Conservation (phyloP, 2,329 filamentous ascomycete species). For the Cordyceps cateniannulata region DNA sequence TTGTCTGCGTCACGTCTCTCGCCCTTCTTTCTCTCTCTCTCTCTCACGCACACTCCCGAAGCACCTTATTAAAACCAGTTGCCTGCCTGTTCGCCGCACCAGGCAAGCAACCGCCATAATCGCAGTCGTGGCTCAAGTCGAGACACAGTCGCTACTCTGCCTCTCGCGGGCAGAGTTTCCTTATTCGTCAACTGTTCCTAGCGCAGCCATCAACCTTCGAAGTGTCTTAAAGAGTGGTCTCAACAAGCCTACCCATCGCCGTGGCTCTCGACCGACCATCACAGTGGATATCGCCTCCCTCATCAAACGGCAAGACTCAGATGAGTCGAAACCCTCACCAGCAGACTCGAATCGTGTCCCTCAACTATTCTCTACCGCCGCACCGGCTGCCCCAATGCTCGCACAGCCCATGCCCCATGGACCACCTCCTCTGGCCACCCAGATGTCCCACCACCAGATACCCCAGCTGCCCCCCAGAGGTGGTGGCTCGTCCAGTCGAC, state of each 20-base stretch:
- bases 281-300: slow-evolving; percentile 94
- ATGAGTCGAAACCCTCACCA: slow-evolving; percentile 49
- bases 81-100: slow-evolving; percentile 12
- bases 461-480: neutral
- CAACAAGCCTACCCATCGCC: slow-evolving; percentile 20
- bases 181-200: slow-evolving; percentile 17
- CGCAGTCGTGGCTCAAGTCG: slow-evolving; percentile 37
- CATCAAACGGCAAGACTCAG: slow-evolving; percentile 68
- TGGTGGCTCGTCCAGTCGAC: neutral
- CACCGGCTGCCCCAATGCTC: slow-evolving; percentile 16
- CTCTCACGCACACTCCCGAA: neutral
- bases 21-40: neutral
- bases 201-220: slow-evolving; percentile 4
- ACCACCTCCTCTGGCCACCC: slow-evolving; percentile 10
- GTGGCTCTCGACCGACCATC: slow-evolving; percentile 33
- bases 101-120: slow-evolving; percentile 17
- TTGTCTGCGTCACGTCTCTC: neutral
- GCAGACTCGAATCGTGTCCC: slow-evolving; percentile 24
- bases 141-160: slow-evolving; percentile 35
- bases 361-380: slow-evolving; percentile 18
- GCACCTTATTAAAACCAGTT: neutral
- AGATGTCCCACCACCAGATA: slow-evolving; percentile 6
- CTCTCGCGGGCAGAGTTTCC: slow-evolving; percentile 34
- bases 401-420: slow-evolving; percentile 9
- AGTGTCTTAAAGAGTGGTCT: neutral